Percentiles rank a stretch among this genome's conserved stretches.
These are phyloP conservation scores for Lichtheimia ornata DNA, from an alignment of 371 early-diverging fungal genomes.

Conservation along the genomic window DNA sequence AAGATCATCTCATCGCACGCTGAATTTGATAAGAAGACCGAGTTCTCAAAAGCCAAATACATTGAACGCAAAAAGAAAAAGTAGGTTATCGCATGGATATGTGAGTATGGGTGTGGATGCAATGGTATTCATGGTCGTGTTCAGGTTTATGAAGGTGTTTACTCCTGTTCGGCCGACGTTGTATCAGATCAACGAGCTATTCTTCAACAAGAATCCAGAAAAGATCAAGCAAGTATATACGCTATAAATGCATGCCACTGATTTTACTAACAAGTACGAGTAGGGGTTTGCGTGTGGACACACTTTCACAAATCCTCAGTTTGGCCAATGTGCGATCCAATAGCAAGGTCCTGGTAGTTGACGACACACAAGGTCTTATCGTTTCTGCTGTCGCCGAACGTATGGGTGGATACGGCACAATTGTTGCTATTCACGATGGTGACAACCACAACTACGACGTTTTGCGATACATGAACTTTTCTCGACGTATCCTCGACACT, in stretches of 20 bases:
- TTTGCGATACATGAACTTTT: slow-evolving; percentile 79
- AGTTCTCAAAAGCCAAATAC: slow-evolving; percentile 95
- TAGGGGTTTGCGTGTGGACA: slow-evolving; percentile 86
- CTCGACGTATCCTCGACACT: slow-evolving; percentile 47
- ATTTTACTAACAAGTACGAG: slow-evolving; percentile 1
- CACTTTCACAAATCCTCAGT: slow-evolving; percentile 87
- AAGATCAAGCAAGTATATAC: slow-evolving; percentile 67
- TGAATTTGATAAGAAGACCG: slow-evolving; percentile 90
- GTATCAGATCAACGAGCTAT: slow-evolving; percentile 77
- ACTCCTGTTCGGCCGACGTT: slow-evolving; percentile 80
- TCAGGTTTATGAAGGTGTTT: slow-evolving; percentile 84
- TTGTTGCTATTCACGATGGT: slow-evolving; percentile 77
- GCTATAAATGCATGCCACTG: background rate
- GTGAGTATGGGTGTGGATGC: background rate
- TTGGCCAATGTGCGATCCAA: slow-evolving; percentile 81
- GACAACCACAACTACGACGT: slow-evolving; percentile 78
- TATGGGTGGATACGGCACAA: slow-evolving; percentile 70
- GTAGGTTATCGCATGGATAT: slow-evolving; percentile 34
- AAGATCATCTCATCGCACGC: slow-evolving; percentile 81
- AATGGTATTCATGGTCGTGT: background rate
- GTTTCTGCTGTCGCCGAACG: slow-evolving; percentile 82
- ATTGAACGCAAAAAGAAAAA: slow-evolving; percentile 91
- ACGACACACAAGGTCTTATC: slow-evolving; percentile 89
- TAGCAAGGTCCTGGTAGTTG: slow-evolving; percentile 70
- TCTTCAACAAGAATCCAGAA: slow-evolving; percentile 74